Evolutionary conservation across 768 basidiomycete genomes (phyloP), one percentile per base, ranked within the genome.

Genomic region (Amanita exitialis): DNA sequence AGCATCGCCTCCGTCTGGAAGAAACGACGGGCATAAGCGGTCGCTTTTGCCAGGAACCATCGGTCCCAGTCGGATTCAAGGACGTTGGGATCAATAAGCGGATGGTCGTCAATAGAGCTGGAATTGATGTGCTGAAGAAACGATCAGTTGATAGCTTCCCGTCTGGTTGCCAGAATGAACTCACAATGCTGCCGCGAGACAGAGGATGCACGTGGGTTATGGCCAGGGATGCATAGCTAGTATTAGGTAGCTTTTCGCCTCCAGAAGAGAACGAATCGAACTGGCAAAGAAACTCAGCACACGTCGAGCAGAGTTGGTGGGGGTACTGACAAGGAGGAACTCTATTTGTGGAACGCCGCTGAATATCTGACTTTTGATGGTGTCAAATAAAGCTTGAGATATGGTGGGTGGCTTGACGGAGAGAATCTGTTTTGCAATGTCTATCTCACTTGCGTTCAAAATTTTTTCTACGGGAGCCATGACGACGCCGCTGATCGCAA

Each of bases 181-280:
- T 54, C 44, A 68, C 66, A 30, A 66, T 61, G 47, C 62, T 69
- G 16, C 78, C 78, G 34, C 75, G 69, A 20, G 74, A 74, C 43
- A 73, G 57, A 2, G 73, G 74, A 55, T 73, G 74, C 34, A 74
- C 62, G 25, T 71, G 65, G 18, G 63, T 63, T 13, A 63, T 52
- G 8, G 61, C 62, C 51, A 69, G 58, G n/a, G 67, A 64, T n/a
- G 64, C 55, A 46, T 68, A 69, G 34, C 64, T 65, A 2, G 61
- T 63, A 48, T 67, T 66, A 6, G 59, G 53, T 34, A 60, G 54
- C 20, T 66, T 63, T n/a, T 54, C 47, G 1, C 47, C 38, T 21
- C 63, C 62, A 13, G 54, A 61, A 20, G 65, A 64, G 57, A 66
- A 66, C 1, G 65, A 63, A 41, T 66, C 63, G 57, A 67, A 66